Conservation (phyloP, 2,329 filamentous ascomycete species). For the Aureobasidium sp. region DNA sequence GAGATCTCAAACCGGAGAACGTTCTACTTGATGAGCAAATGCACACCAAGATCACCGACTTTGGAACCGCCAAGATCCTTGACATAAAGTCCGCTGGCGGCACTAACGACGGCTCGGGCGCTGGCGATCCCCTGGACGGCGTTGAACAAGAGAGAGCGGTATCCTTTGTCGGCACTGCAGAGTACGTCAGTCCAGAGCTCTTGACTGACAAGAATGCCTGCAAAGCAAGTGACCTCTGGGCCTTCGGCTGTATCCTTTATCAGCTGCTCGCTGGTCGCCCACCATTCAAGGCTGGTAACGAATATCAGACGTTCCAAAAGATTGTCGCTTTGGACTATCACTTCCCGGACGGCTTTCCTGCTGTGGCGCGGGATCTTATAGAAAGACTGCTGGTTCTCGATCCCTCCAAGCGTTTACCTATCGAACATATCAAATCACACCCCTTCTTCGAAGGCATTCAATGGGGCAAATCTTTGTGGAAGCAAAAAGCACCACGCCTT, state of each 20-base stretch:
- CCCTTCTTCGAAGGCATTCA: conserved; percentile 84
- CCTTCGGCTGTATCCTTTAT: conserved; percentile 96
- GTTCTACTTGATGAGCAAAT: conserved; percentile 91
- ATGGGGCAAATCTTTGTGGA: conserved; percentile 84
- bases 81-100: conserved; percentile 37
- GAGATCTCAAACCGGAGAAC: conserved; percentile 95
- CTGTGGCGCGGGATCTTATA: conserved; percentile 78
- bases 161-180: conserved; percentile 94
- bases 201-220: conserved; percentile 93
- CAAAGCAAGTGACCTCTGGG: conserved; percentile 97
- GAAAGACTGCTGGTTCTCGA: conserved; percentile 87
- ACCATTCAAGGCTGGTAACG: conserved; percentile 91
- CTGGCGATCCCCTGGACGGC: conserved; percentile 48
- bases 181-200: conserved; percentile 97
- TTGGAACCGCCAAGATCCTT: conserved; percentile 93
- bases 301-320: conserved; percentile 97
- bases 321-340: conserved; percentile 92
- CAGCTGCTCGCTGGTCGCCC: conserved; percentile 92
- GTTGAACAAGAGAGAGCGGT: conserved; percentile 68
- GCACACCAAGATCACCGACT: conserved; percentile 98
- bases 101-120: conserved; percentile 31
- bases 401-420: conserved; percentile 71
- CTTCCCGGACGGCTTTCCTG: conserved; percentile 82
- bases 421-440: conserved; percentile 96
- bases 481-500: conserved; percentile 77